These are phyloP conservation scores for Pichia rugopelliculosa DNA, from an alignment of 805 yeast genomes.

Conservation along the genomic window DNA sequence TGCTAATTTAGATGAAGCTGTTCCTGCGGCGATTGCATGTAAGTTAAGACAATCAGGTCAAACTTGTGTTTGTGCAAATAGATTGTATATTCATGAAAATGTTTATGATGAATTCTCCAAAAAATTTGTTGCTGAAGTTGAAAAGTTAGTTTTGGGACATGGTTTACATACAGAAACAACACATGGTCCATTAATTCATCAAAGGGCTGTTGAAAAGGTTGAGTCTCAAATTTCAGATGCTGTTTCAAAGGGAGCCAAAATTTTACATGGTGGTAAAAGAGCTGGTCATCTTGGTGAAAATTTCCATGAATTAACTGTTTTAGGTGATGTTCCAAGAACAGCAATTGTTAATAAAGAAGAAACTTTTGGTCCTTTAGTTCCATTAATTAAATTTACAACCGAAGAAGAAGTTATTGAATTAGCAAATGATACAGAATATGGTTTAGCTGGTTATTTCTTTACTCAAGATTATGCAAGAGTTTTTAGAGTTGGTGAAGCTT, in stretches of 20 bases:
- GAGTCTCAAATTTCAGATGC: constrained; percentile 61
- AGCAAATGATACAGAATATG: constrained; percentile 65
- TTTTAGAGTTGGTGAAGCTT: constrained; percentile 55
- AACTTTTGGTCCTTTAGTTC: constrained; percentile 78
- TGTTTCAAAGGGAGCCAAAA: constrained; percentile 51
- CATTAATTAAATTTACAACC: constrained; percentile 54
- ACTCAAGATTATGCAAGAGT: constrained; percentile 48
- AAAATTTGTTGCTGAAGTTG: constrained; percentile 40
- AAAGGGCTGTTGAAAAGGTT: constrained; percentile 55
- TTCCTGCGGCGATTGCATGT: constrained; percentile 55
- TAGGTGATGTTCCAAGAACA: constrained; percentile 49
- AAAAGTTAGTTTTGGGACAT: constrained; percentile 47
- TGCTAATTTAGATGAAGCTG: constrained; percentile 59
- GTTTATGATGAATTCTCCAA: constrained; percentile 57
- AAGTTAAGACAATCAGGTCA: constrained; percentile 77
- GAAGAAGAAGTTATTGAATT: constrained; percentile 54
- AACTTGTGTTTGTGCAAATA: constrained; percentile 75
- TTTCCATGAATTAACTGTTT: constrained; percentile 63
- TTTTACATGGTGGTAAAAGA: constrained; percentile 53
- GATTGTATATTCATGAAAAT: constrained; percentile 56
- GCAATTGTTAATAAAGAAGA: constrained; percentile 62
- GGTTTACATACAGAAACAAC: constrained; percentile 54
- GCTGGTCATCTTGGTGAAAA: constrained; percentile 50
- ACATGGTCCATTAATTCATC: constrained; percentile 72
- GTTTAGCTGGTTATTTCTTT: constrained; percentile 72